Conservation (phyloP, 441 rosid species). For the Metrosideros polymorpha region DNA sequence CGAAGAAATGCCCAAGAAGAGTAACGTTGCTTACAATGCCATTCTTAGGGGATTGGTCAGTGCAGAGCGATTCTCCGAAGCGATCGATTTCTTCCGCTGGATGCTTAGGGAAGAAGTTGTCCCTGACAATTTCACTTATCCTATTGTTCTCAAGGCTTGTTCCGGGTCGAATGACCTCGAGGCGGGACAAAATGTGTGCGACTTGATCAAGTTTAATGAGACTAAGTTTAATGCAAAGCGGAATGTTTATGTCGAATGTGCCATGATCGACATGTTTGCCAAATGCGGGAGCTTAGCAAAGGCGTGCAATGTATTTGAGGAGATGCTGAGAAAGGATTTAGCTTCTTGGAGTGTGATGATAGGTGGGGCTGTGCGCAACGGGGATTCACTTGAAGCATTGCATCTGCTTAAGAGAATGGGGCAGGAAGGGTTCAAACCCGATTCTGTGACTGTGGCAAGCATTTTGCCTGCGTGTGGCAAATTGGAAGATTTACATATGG, state of each 20-base stretch:
- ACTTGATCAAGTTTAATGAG: slow-evolving; percentile 9
- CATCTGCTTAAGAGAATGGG: slow-evolving; percentile 17
- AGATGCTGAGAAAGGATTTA: slow-evolving; percentile 18
- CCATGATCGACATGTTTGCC: slow-evolving; percentile 26
- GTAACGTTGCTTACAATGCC: slow-evolving; percentile 27
- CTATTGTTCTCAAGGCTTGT: slow-evolving; percentile 30
- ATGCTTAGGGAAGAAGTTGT: slow-evolving; percentile 13
- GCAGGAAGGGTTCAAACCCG: slow-evolving; percentile 17
- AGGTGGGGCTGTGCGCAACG: slow-evolving; percentile 12
- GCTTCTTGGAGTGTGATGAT: slow-evolving; percentile 30
- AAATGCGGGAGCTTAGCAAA: slow-evolving; percentile 23
- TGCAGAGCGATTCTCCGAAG: slow-evolving; percentile 8
- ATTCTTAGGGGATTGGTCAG: slow-evolving; percentile 17
- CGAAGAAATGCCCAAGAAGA: slow-evolving; percentile 16
- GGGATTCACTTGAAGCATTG: slow-evolving; percentile 15
- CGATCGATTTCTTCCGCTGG: slow-evolving; percentile 10
- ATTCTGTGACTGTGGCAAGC: slow-evolving; percentile 16
- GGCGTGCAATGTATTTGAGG: slow-evolving; percentile 13
- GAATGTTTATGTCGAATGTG: slow-evolving; percentile 19
- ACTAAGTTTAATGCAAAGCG: neutral
- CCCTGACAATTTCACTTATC: slow-evolving; percentile 28
- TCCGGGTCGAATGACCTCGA: slow-evolving; percentile 12
- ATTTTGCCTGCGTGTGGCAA: slow-evolving; percentile 23
- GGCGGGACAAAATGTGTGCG: slow-evolving; percentile 13
- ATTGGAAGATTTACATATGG: slow-evolving; percentile 12